Conservation (phyloP, 2,329 filamentous ascomycete species). For the Aureobasidium sp. region DNA sequence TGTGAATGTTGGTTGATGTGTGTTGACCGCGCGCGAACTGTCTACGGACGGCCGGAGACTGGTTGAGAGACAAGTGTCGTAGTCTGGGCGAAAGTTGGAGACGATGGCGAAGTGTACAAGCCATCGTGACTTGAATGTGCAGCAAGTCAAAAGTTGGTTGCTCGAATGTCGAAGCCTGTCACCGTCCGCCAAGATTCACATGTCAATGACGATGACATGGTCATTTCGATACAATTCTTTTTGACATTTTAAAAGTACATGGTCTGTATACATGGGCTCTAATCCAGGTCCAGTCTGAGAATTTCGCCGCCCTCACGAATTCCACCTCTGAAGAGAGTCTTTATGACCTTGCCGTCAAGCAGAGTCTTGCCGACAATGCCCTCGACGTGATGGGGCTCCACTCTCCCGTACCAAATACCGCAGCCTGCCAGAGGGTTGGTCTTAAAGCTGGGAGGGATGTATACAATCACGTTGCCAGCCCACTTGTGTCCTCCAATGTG, state of each 20-base stretch:
- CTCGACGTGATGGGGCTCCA: constrained; percentile 68
- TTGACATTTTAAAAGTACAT: neutral
- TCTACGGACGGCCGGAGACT: neutral
- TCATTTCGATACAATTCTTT: neutral
- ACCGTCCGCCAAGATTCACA: constrained; percentile 9
- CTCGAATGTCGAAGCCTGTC: neutral
- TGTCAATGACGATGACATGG: constrained; percentile 2
- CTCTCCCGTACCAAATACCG: constrained; percentile 76
- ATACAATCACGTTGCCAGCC: constrained; percentile 77
- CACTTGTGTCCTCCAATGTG: constrained; percentile 83
- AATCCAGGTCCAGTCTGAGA: constrained; percentile 2
- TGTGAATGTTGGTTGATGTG: neutral
- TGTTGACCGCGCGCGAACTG: neutral
- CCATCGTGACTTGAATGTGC: neutral
- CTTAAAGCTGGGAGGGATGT: constrained; percentile 54
- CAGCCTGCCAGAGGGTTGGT: constrained; percentile 58
- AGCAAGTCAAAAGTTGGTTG: neutral
- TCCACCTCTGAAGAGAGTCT: constrained; percentile 65
- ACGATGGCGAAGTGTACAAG: neutral
- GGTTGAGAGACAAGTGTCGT: neutral
- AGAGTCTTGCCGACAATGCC: constrained; percentile 69
- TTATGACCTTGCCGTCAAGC: constrained; percentile 57
- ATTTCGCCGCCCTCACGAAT: constrained; percentile 37
- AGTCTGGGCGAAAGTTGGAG: neutral
- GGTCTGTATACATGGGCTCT: neutral